A percentile compares a stretch with the other conserved stretches of the same genome.
Conservation (phyloP, 164 flowering plant species). For the Magnolia changhungtana region DNA sequence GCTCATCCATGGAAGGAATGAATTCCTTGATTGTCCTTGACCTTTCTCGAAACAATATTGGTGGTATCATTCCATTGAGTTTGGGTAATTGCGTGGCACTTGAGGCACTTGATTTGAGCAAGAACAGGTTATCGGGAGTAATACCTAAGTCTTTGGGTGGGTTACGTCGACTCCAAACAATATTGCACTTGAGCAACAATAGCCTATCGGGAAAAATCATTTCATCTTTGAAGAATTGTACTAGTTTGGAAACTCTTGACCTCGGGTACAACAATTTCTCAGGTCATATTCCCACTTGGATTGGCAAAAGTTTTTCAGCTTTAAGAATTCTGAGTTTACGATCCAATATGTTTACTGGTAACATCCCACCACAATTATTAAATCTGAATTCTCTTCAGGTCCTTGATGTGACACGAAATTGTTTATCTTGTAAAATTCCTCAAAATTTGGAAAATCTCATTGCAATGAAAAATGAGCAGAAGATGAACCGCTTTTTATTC, state of each 20-base stretch:
- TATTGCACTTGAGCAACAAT: conserved; percentile 38
- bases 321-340: not conserved
- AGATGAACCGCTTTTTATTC: not conserved
- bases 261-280: conserved; percentile 1
- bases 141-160: conserved; percentile 38
- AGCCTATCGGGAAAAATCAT: conserved; percentile 40
- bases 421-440: not conserved
- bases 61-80: conserved; percentile 11
- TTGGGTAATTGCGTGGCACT: conserved; percentile 28
- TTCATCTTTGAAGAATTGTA: conserved; percentile 5
- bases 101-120: conserved; percentile 32
- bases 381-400: not conserved
- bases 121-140: conserved; percentile 32
- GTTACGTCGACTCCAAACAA: conserved; percentile 29
- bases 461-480: not conserved
- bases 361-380: not conserved
- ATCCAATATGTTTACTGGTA: not conserved
- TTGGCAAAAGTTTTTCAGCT: not conserved
- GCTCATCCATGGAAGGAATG: conserved; percentile 31
- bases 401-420: conserved; percentile 4
- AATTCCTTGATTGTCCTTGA: conserved; percentile 12
- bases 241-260: not conserved
- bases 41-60: not conserved
- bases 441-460: not conserved
- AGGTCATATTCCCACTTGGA: not conserved